Conservation (phyloP, 257 asterid genomes). For the Lycium barbarum region DNA sequence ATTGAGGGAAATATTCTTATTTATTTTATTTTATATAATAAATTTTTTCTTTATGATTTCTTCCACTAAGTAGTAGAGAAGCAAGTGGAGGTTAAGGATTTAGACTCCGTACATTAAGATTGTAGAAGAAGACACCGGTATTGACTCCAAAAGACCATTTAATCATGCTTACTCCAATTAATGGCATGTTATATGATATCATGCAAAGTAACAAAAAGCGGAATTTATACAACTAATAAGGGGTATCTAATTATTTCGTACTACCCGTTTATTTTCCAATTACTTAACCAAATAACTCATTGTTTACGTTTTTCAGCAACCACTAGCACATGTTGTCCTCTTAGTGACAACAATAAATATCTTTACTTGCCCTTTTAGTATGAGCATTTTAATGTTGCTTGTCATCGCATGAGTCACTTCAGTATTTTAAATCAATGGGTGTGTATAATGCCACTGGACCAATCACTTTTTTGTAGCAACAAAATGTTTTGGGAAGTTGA, state of each 20-base stretch:
- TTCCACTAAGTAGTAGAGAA: conserved; percentile 33
- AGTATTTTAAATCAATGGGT: no score
- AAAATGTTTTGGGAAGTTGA: no score
- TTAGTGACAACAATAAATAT: neutral
- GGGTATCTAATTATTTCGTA: neutral
- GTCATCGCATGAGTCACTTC: no score
- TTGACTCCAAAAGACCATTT: conserved; percentile 13
- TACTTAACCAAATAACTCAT: neutral
- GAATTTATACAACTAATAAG: neutral
- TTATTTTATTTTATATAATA: neutral
- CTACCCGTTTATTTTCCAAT: neutral
- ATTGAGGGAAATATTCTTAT: neutral
- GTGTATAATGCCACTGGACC: no score
- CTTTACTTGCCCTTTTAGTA: neutral
- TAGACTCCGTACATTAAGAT: neutral
- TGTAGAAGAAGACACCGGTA: neutral
- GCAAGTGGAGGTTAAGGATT: conserved; percentile 19
- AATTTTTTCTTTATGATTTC: neutral
- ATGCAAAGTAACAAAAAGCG: neutral
- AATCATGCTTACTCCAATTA: neutral
- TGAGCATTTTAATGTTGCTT: no score
- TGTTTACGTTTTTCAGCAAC: neutral
- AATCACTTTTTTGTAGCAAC: no score
- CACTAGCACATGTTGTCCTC: neutral
- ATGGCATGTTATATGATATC: neutral